Evolutionary conservation across 306 rosid species (phyloP).

Genomic region (Astragalus membranaceus): DNA sequence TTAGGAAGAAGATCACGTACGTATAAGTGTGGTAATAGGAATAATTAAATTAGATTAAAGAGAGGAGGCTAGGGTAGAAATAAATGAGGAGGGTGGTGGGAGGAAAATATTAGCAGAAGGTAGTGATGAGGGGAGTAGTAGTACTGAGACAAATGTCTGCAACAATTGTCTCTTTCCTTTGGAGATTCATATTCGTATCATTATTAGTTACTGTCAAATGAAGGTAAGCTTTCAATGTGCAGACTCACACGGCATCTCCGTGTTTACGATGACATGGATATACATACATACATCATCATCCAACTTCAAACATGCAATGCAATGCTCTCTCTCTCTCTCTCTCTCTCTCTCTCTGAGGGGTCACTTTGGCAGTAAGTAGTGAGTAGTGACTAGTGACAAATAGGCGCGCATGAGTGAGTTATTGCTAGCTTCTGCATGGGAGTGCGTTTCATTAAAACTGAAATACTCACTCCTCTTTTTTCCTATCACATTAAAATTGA

Average conservation of each 20-base stretch:
- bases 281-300: too few species aligned
- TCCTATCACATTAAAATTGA: slow-evolving; percentile 36
- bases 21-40: too few species aligned
- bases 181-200: slow-evolving; percentile 7
- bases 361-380: slow-evolving; percentile 36
- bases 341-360: slow-evolving; percentile 21
- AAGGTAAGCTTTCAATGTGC: slow-evolving; percentile 45
- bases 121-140: neutral
- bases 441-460: slow-evolving; percentile 24
- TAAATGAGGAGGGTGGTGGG: slow-evolving; percentile 25
- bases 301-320: neutral
- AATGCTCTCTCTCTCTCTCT: neutral
- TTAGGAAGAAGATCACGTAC: too few species aligned
- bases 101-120: slow-evolving; percentile 15
- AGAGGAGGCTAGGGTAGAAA: neutral
- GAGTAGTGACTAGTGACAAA: slow-evolving; percentile 12
- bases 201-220: neutral
- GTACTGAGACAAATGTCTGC: slow-evolving; percentile 24
- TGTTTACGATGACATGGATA: slow-evolving; percentile 26
- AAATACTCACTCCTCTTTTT: neutral
- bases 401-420: neutral
- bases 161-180: slow-evolving; percentile 21
- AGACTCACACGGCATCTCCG: slow-evolving; percentile 65
- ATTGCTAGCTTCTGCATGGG: slow-evolving; percentile 34
- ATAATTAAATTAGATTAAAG: too few species aligned